Percentiles rank a stretch among this genome's conserved stretches.
Evolutionary conservation across 306 rosid genomes (phyloP).

Genomic region (Hippophae tibetana): DNA sequence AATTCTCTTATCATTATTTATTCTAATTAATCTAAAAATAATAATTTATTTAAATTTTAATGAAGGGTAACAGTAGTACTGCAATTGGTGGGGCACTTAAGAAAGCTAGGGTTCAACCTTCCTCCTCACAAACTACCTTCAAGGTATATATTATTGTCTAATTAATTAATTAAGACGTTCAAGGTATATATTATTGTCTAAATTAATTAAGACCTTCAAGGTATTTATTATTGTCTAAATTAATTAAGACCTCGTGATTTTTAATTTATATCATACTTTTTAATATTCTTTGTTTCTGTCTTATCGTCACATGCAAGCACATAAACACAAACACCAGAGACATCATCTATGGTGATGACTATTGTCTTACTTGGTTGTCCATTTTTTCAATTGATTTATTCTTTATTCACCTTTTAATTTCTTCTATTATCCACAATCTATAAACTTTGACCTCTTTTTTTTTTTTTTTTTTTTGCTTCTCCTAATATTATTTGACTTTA

Average conservation of each 20-base stretch:
- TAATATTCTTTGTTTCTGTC: not conserved
- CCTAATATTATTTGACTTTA: constrained; percentile 6
- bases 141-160: constrained; percentile 40
- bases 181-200: no score
- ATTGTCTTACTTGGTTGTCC: constrained; percentile 85
- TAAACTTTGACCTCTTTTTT: not conserved
- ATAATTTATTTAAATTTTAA: constrained; percentile 5
- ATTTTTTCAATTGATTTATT: constrained; percentile 40
- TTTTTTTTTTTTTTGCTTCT: not conserved
- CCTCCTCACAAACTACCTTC: constrained; percentile 70
- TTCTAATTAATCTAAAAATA: no score
- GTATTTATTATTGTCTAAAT: constrained; percentile 20
- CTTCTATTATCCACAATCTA: constrained; percentile 11
- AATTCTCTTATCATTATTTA: not conserved
- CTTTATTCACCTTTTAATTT: constrained; percentile 24
- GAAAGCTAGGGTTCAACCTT: constrained; percentile 91
- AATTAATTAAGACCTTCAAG: constrained; percentile 46
- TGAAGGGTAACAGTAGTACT: constrained; percentile 63
- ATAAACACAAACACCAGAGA: constrained; percentile 19
- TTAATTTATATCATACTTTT: not conserved
- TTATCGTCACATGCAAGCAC: constrained; percentile 11
- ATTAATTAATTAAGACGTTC: no score
- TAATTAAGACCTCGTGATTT: no score
- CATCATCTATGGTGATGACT: constrained; percentile 27
- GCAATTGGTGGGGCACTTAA: constrained; percentile 66